These are phyloP conservation scores for Cercospora zeae-maydis DNA, from an alignment of 2,329 filamentous ascomycete genomes.

Conservation along the genomic window DNA sequence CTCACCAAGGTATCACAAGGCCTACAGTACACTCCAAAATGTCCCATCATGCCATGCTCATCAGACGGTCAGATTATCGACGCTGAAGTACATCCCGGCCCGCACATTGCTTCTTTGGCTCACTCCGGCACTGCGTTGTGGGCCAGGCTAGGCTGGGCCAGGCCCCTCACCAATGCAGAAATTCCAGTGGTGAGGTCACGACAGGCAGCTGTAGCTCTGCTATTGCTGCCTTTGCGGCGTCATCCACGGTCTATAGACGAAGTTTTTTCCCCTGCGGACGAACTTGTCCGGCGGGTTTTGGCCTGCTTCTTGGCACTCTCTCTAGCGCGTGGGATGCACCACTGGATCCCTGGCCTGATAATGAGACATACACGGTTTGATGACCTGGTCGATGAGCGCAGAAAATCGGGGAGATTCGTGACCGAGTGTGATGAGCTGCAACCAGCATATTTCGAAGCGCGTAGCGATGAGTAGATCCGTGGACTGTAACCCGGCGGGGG, in stretches of 20 bases:
- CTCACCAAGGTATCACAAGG: no score
- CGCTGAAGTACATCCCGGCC: no score
- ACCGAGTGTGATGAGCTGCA: neutral
- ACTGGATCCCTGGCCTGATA: neutral
- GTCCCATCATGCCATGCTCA: no score
- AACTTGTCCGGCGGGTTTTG: neutral
- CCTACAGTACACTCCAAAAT: neutral
- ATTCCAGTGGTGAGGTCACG: neutral
- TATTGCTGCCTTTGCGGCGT: neutral
- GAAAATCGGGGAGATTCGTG: neutral
- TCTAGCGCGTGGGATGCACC: neutral
- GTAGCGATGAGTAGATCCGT: neutral
- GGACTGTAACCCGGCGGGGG: no score
- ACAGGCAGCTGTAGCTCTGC: neutral
- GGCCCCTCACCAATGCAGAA: neutral
- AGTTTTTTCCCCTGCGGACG: neutral
- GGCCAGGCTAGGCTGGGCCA: neutral
- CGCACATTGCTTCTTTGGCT: neutral
- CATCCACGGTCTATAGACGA: neutral
- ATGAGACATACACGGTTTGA: neutral
- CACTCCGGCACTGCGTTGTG: neutral
- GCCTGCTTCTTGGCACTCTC: neutral
- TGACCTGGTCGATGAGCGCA: neutral
- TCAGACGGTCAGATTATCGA: no score
- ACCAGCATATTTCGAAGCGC: neutral